Conservation (phyloP, 2,329 filamentous ascomycete genomes). For the Metarhizium album region DNA sequence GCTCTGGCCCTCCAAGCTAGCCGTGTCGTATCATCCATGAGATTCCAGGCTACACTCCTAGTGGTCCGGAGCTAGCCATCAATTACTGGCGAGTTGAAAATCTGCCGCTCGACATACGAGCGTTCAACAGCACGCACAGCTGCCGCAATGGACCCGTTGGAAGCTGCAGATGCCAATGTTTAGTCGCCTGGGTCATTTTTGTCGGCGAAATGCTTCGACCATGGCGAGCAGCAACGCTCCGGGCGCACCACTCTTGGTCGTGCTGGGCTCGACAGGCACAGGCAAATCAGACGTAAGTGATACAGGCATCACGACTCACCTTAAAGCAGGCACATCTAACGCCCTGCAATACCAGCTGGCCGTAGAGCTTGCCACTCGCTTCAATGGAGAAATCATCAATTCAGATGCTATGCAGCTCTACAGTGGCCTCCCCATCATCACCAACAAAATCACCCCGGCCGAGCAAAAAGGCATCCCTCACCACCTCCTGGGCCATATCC, state of each 20-base stretch:
- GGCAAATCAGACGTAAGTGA: slow-evolving; percentile 75
- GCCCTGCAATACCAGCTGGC: slow-evolving; percentile 54
- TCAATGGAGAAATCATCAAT: slow-evolving; percentile 92
- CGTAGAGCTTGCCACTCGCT: slow-evolving; percentile 70
- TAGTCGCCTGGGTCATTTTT: slow-evolving; percentile 12
- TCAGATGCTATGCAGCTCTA: slow-evolving; percentile 98
- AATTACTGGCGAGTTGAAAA: not conserved
- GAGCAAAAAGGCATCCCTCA: slow-evolving; percentile 77
- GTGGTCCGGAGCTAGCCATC: not conserved
- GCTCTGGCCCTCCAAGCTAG: too few relatives aligned
- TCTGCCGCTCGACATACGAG: not conserved
- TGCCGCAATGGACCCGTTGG: not conserved
- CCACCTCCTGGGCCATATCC: slow-evolving; percentile 74
- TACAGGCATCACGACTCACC: not conserved
- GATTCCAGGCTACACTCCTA: not conserved
- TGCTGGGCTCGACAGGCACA: slow-evolving; percentile 85
- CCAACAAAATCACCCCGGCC: slow-evolving; percentile 72
- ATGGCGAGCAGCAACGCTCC: slow-evolving; percentile 31
- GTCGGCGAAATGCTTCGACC: slow-evolving; percentile 24
- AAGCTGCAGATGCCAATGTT: slow-evolving; percentile 16
- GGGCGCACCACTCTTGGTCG: slow-evolving; percentile 57
- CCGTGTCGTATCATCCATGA: not conserved
- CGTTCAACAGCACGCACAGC: not conserved
- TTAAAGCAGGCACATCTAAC: not conserved
- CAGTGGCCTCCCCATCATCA: slow-evolving; percentile 81